A percentile compares a stretch with the other conserved stretches of the same genome.
Conservation (phyloP, 768 basidiomycete species). For the Suillus plorans region DNA sequence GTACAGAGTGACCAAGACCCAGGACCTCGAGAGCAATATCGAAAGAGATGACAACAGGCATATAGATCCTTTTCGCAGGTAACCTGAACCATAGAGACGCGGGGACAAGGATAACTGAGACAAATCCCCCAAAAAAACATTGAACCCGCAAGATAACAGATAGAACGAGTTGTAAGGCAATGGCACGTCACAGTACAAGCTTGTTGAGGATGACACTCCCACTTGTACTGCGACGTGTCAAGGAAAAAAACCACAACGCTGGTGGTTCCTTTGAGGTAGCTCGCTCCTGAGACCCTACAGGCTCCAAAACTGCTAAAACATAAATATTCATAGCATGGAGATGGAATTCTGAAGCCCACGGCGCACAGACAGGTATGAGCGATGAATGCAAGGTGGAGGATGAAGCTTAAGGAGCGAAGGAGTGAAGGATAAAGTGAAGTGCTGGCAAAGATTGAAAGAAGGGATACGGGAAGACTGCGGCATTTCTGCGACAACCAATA, state of each 20-base stretch:
- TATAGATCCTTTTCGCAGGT: no score
- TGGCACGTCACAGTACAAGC: constrained; percentile 30
- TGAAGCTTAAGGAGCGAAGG: neutral
- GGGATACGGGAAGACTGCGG: constrained; percentile 28
- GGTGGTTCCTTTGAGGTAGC: neutral
- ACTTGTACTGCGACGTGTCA: constrained; percentile 28
- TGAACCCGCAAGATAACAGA: neutral
- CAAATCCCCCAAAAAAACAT: neutral
- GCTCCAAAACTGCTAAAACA: neutral
- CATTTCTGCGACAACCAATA: constrained; percentile 41
- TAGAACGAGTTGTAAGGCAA: neutral
- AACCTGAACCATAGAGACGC: neutral
- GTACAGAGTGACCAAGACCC: neutral
- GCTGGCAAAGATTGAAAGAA: neutral
- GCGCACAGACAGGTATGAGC: neutral
- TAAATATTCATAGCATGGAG: neutral
- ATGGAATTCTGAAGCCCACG: neutral
- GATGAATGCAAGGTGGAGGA: neutral
- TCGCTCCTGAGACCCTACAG: neutral
- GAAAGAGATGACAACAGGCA: neutral
- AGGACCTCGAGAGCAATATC: neutral
- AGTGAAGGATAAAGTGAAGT: neutral
- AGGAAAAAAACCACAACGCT: neutral
- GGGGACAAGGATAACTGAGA: neutral
- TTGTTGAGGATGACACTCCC: constrained; percentile 51